Evolutionary conservation across 768 basidiomycete genomes (phyloP), one percentile per base, ranked within the genome.

Genomic region (Panus rudis): DNA sequence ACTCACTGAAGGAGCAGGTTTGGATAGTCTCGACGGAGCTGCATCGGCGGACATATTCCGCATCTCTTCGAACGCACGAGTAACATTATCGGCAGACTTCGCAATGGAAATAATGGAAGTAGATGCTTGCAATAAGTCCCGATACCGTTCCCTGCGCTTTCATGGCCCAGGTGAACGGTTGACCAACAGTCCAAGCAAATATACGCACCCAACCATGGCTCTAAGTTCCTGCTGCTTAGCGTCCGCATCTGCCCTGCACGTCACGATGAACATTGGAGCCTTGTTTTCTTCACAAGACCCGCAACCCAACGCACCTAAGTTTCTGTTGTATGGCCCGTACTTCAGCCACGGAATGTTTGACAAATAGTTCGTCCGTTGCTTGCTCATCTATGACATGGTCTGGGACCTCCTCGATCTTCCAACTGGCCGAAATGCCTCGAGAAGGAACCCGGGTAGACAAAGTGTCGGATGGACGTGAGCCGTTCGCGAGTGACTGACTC

Each of bases 131-230:
- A 92, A 66, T 23, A 92, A 69, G 61, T 92, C 89, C 34, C 89
- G 81, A 63, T 92, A 92, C 52, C 88, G 81, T 79, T 91, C 89
- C 65, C 89, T 92, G 62, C 61, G 56, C 76, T 78, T 80, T 76
- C 76, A 66, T 59, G 59, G 54, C 64, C 65, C 56, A 59, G 53
- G 67, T 64, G 62, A 63, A 43, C n/a, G n/a, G n/a, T n/a, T n/a
- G n/a, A n/a, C n/a, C n/a, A n/a, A n/a, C n/a, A n/a, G n/a, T n/a
- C n/a, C n/a, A n/a, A 21, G 25, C 21, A 27, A 11, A 21, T 14
- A 45, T 37, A 81, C 89, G 76, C 68, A 92, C 89, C 89, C 89
- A 64, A 92, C 89, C 89, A 91, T 92, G 34, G 86, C 69, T 54
- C 89, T 75, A 33, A 92, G 72, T 56, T 92, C 89, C 59, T 91